Evolutionary conservation across 805 yeast species (phyloP).

Genomic region (Candida stauntonica): DNA sequence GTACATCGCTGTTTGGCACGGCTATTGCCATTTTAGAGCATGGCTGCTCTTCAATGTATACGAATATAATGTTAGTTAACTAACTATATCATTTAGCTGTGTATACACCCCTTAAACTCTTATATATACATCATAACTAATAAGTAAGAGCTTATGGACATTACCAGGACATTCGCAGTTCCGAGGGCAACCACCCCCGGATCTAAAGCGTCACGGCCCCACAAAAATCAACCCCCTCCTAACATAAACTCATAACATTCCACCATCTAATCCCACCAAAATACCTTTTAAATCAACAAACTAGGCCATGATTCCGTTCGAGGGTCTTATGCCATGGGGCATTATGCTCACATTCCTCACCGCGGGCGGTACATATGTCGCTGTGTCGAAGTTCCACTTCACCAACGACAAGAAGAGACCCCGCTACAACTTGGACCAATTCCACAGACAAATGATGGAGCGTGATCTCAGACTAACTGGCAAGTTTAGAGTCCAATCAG

Average conservation of each 20-base stretch:
- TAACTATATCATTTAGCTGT: background rate
- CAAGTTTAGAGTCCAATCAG: conserved; percentile 60
- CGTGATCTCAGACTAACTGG: conserved; percentile 80
- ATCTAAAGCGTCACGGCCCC: background rate
- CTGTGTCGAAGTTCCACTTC: conserved; percentile 34
- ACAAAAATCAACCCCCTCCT: no score
- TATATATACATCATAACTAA: no score
- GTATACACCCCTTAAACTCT: no score
- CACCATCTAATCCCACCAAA: no score
- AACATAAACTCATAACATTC: no score
- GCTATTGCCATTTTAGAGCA: no score
- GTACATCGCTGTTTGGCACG: no score
- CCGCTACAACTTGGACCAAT: conserved; percentile 48
- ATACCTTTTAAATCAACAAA: background rate
- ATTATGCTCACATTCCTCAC: conserved; percentile 48
- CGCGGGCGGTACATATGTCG: conserved; percentile 50
- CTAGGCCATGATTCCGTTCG: conserved; percentile 56
- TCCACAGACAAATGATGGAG: conserved; percentile 52
- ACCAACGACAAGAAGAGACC: conserved; percentile 51
- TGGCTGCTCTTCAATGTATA: no score
- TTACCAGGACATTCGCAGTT: no score
- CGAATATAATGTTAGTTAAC: no score
- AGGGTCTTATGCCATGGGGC: conserved; percentile 60
- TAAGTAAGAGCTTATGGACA: no score
- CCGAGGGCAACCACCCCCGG: background rate